Evolutionary conservation across 2,329 filamentous ascomycete species (phyloP), one percentile per base, ranked within the genome.

Genomic region (Aspergillus chevalieri): DNA sequence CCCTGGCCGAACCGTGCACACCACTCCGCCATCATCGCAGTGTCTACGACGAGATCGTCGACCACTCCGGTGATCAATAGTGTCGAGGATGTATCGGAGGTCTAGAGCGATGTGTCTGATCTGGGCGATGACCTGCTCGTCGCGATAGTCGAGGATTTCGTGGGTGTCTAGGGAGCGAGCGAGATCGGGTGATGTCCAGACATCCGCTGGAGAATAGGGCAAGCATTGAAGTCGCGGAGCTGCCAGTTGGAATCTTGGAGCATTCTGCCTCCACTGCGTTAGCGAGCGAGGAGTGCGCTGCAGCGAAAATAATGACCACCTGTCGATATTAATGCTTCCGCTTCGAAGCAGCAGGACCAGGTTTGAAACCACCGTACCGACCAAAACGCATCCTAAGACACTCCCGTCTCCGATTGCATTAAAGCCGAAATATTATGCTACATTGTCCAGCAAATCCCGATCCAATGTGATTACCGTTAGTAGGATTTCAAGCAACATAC

Each of bases 1-100:
- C 1, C 68, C 71, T 0, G 71, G 72, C 2, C 72, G 52, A 6
- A 75, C 71, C 0, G 71, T 76, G 51, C 71, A 74, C 1, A 76
- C 55, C 1, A 44, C 49, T 1, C 70, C 68, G 0, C 61, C 58
- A 2, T 48, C 48, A 6, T 54, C 47, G 4, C 49, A 26, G 54
- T 0, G 68, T 61, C 22, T 59, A 51, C 1, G 68, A 74, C 1
- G 64, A 62, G 3, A 53, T 52, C 2, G 36, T 49, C 0, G 72
- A 75, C 0, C 71, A 72, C 0, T 56, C 59, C 4, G 56, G 41
- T 42, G 64, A 65, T 74, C 74, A 44, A 76, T 72, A 0, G 68
- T 73, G 47, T 76, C 72, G 45, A 76, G 72, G 30, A 66, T 65
- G 44, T 72, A 67, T 8, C 57, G 48, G 3, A 75, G 56, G 1